phyloP scores from a whole-genome alignment of 169 alveolate genomes.

The Eimeria mitis region DNA sequence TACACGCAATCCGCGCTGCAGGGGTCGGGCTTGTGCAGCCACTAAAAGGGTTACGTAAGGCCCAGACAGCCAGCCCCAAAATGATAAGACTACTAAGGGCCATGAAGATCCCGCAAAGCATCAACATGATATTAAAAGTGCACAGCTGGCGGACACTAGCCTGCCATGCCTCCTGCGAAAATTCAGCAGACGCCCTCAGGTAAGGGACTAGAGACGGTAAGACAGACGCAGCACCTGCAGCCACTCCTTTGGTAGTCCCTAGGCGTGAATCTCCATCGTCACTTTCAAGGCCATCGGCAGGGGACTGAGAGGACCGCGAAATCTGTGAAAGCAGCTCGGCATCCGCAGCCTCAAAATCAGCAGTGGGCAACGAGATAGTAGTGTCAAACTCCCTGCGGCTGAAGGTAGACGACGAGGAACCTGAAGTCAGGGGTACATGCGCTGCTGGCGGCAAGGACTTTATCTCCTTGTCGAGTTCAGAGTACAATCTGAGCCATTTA shows the following conservation, averaged over 20 bases:
- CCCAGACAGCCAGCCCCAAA: background rate
- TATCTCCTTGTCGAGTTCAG: conserved; percentile 57
- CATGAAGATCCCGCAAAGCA: conserved; percentile 49
- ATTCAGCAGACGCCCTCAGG: conserved; percentile 29
- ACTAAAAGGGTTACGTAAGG: background rate
- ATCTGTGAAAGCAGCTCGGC: conserved; percentile 13
- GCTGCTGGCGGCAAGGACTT: conserved; percentile 57
- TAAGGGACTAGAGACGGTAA: conserved; percentile 48
- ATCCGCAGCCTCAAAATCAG: conserved; percentile 28
- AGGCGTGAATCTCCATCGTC: background rate
- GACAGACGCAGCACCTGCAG: conserved; percentile 26
- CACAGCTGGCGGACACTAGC: conserved; percentile 73
- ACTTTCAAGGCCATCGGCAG: background rate
- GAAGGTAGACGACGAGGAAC: background rate
- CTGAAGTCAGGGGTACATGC: conserved; percentile 13
- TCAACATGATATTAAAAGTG: conserved; percentile 36
- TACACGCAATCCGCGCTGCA: background rate
- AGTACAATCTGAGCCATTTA: conserved; percentile 40
- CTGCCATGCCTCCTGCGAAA: conserved; percentile 46
- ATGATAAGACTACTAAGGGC: conserved; percentile 37
- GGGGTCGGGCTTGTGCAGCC: background rate
- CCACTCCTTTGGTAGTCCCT: background rate
- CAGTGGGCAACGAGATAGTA: conserved; percentile 18
- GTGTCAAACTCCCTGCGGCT: background rate
- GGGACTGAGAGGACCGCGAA: background rate